Conservation (phyloP, 2,329 filamentous ascomycete genomes). For the Calonectria multiphialidica region DNA sequence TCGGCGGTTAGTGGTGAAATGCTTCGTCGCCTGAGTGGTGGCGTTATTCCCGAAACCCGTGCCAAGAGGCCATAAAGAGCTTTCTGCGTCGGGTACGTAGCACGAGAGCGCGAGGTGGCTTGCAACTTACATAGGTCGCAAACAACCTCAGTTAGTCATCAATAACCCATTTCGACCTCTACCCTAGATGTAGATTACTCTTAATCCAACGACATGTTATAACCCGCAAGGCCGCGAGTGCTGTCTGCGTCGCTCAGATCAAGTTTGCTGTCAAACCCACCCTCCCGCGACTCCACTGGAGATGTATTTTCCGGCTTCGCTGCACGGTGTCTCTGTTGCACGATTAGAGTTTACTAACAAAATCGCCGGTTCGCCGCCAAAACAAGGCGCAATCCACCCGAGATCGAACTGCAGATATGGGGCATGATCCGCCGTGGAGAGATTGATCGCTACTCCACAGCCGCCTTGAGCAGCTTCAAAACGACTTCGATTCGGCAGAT, state of each 20-base stretch:
- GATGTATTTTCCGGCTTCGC: neutral
- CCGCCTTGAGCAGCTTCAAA: neutral
- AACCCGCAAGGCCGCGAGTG: neutral
- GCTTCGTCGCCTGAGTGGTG: neutral
- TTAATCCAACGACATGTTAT: conserved; percentile 7
- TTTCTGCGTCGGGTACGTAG: neutral
- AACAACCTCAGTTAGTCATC: neutral
- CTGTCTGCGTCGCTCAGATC: neutral
- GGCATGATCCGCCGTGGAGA: conserved; percentile 9
- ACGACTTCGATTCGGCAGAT: neutral
- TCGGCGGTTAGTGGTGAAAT: neutral
- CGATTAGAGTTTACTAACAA: conserved; percentile 13
- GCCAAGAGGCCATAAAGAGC: conserved; percentile 3
- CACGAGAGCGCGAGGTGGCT: conserved; percentile 1
- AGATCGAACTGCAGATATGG: conserved; percentile 15
- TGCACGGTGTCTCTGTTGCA: neutral
- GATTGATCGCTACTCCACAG: conserved; percentile 5
- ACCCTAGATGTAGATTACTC: conserved; percentile 6
- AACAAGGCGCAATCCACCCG: neutral
- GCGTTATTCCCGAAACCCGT: conserved; percentile 10
- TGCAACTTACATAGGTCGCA: neutral
- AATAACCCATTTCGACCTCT: neutral
- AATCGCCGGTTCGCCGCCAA: conserved; percentile 2
- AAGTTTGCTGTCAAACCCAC: neutral
- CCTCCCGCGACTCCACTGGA: conserved; percentile 1